These are phyloP conservation scores for Periconia macrospinosa DNA, from an alignment of 2,329 filamentous ascomycete genomes.

Conservation along the genomic window DNA sequence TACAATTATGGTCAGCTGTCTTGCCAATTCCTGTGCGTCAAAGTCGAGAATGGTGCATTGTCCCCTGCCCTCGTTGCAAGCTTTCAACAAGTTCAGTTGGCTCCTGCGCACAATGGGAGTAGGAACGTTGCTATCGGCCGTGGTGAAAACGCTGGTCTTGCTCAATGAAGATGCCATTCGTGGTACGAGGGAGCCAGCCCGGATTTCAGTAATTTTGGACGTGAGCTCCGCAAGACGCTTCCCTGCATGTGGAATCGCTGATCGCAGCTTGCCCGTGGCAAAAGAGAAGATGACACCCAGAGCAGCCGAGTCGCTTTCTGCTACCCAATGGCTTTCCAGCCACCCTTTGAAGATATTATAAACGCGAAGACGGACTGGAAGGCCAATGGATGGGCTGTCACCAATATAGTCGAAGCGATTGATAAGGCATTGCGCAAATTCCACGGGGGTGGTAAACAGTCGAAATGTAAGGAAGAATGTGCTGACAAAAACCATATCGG, in stretches of 20 bases:
- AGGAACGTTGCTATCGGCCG: slow-evolving; percentile 72
- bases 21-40: slow-evolving; percentile 84
- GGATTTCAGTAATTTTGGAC: slow-evolving; percentile 73
- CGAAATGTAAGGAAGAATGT: slow-evolving; percentile 97
- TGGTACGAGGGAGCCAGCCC: slow-evolving; percentile 73
- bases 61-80: slow-evolving; percentile 73
- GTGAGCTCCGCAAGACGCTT: slow-evolving; percentile 79
- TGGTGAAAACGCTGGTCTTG: slow-evolving; percentile 77
- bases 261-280: slow-evolving; percentile 70
- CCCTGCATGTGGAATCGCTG: slow-evolving; percentile 73
- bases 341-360: slow-evolving; percentile 98
- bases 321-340: slow-evolving; percentile 94
- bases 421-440: slow-evolving; percentile 80
- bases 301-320: slow-evolving; percentile 76
- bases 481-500: slow-evolving; percentile 87
- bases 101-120: slow-evolving; percentile 71
- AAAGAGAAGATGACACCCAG: slow-evolving; percentile 78
- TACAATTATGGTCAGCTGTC: slow-evolving; percentile 90
- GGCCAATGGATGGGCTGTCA: slow-evolving; percentile 72
- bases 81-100: slow-evolving; percentile 70
- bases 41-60: slow-evolving; percentile 82
- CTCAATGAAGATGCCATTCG: slow-evolving; percentile 83
- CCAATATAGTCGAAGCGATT: slow-evolving; percentile 91
- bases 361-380: slow-evolving; percentile 82
- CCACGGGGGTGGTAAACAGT: slow-evolving; percentile 79